Base-by-base conservation (phyloP, 1,284 basidiomycete genomes). In the Ustilago esculenta region DNA sequence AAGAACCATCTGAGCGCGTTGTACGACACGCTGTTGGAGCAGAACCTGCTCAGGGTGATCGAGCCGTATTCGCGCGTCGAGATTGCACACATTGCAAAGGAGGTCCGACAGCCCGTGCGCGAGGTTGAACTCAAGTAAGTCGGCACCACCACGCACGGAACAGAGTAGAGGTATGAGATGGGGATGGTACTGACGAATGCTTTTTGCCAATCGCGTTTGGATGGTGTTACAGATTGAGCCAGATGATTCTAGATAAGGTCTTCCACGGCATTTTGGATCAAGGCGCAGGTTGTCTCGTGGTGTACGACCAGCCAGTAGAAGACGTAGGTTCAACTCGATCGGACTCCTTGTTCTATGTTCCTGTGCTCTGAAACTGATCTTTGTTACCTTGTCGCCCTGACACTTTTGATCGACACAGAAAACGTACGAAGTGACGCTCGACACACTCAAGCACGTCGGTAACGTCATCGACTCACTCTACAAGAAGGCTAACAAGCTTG, bases 221-320 rank as follows among this genome's bases (percentile, higher is more conserved):
- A 29, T 43, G 27, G 11, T 21, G 7, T 30, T 30, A 54, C 68
- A 94, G 92, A 81, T 84, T 98, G 46, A 93, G 91, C 44, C 95
- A 98, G 82, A 98, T 98, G 95, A 98, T 98, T 68, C 85, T 98
- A 36, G 95, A 98, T 83, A 94, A 95, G 77, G 88, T 94, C 1
- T 88, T 98, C 76, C 88, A 92, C 70, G 95, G 95, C 6, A 94
- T 98, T 4, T 85, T 98, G 20, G 95, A 98, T 81, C 95, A 98
- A 82, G 94, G 92, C 17, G 88, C 91, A 0, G 94, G 94, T 0
- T 96, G 94, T 77, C 84, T 98, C 43, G 85, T 97, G 45, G 89
- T 98, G 17, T 97, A 90, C 75, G 92, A 97, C 57, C 86, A 92
- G 79, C 87, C 88, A 0, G 89, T 90, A 74, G 87, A 88, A 9